Conservation (phyloP, 2,329 filamentous ascomycete genomes). For the Rugonectria rugulosa region DNA sequence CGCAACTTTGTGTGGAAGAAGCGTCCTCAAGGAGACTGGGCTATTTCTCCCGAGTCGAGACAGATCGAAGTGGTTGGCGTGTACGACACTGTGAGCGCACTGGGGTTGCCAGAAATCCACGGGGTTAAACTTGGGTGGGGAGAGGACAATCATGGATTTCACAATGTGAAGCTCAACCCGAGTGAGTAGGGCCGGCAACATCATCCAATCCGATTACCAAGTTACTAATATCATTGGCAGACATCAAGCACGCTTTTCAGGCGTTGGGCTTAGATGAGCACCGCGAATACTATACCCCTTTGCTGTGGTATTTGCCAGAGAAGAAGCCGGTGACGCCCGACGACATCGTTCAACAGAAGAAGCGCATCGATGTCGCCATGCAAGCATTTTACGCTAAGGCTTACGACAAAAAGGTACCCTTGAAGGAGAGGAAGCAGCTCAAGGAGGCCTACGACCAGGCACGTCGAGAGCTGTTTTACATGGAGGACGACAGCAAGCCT, state of each 20-base stretch:
- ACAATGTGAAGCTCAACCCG: constrained; percentile 36
- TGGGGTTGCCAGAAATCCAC: constrained; percentile 35
- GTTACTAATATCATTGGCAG: constrained; percentile 22
- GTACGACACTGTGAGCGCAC: constrained; percentile 37
- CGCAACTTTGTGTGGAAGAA: constrained; percentile 25
- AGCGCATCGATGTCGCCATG: constrained; percentile 17
- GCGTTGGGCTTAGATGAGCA: constrained; percentile 62
- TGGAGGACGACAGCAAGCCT: neutral
- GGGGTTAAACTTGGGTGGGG: constrained; percentile 31
- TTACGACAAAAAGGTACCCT: constrained; percentile 10
- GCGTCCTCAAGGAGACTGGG: constrained; percentile 30
- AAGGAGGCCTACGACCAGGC: neutral
- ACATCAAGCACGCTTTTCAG: constrained; percentile 63
- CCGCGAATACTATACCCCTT: constrained; percentile 43
- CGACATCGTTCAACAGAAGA: constrained; percentile 19
- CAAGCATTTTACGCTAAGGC: constrained; percentile 13
- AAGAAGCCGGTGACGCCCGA: constrained; percentile 14
- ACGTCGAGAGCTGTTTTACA: neutral
- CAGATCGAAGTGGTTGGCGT: constrained; percentile 34
- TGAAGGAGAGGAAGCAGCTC: neutral
- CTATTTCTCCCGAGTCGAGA: constrained; percentile 29
- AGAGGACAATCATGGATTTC: constrained; percentile 31
- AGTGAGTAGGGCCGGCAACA: constrained; percentile 26
- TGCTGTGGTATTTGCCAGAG: constrained; percentile 39
- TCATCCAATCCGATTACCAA: neutral